Evolutionary conservation across 345 rosid genomes (phyloP).

Genomic region (Turritis glabra): DNA sequence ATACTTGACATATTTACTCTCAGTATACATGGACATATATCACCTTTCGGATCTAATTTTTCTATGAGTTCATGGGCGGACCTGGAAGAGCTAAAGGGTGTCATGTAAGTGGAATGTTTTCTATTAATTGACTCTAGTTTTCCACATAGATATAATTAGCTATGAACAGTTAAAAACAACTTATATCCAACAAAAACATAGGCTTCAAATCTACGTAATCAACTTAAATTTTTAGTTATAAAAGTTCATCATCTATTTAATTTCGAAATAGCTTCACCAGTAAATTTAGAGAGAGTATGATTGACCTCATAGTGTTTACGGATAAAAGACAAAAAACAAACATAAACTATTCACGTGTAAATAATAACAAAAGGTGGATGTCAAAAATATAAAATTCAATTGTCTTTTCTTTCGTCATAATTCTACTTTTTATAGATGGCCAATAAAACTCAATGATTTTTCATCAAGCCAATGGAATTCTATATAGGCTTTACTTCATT

Average conservation of each 20-base stretch:
- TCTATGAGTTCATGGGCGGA: too few relatives aligned
- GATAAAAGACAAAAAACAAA: neutral
- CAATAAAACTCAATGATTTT: conserved; percentile 17
- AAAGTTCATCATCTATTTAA: neutral
- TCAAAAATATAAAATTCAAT: conserved; percentile 18
- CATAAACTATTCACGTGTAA: conserved; percentile 26
- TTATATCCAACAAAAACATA: too few relatives aligned
- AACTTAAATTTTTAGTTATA: too few relatives aligned
- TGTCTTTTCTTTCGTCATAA: conserved; percentile 40
- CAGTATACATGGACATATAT: neutral
- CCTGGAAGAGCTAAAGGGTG: too few relatives aligned
- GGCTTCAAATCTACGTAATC: too few relatives aligned
- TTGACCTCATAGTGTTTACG: conserved; percentile 8
- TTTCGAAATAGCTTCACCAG: neutral
- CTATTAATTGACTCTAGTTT: too few relatives aligned
- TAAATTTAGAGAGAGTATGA: neutral
- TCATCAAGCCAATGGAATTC: conserved; percentile 16
- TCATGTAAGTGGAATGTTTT: too few relatives aligned
- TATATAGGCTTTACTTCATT: neutral
- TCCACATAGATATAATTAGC: too few relatives aligned
- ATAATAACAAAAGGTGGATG: conserved; percentile 8
- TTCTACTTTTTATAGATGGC: neutral
- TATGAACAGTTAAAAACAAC: too few relatives aligned
- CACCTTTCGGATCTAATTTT: neutral
- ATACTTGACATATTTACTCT: neutral